A percentile compares a stretch with the other conserved stretches of the same genome.
Conservation (phyloP, 169 alveolate species). For the Plasmodium fragile region DNA sequence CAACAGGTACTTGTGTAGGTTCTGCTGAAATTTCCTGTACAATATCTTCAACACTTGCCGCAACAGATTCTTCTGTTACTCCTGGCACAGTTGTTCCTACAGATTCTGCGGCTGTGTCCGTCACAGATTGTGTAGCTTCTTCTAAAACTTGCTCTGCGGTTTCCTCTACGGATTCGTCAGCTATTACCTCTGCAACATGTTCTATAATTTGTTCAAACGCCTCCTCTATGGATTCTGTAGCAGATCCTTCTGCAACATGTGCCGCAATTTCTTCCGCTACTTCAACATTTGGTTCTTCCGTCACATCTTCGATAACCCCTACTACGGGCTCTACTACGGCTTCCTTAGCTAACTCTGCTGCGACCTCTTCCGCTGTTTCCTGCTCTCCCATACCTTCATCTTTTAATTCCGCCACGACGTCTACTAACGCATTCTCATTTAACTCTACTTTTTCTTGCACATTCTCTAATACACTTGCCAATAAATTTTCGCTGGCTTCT, state of each 20-base stretch:
- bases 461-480: slow-evolving; percentile 5
- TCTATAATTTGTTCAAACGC: not conserved
- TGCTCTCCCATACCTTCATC: not conserved
- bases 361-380: not conserved
- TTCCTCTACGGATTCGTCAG: not conserved
- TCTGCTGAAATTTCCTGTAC: not conserved
- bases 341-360: not conserved
- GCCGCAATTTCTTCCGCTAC: not conserved
- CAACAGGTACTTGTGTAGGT: not conserved
- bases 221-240: not conserved
- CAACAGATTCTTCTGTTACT: not conserved
- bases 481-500: slow-evolving; percentile 8
- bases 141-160: not conserved
- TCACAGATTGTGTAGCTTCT: not conserved
- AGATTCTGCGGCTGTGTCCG: not conserved
- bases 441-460: not conserved
- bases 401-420: not conserved
- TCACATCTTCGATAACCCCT: not conserved
- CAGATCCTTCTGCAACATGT: not conserved
- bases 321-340: not conserved
- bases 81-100: not conserved
- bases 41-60: not conserved
- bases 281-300: not conserved
- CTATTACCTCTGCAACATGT: not conserved
- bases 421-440: not conserved